Conservation (phyloP, 1,139 yeast species). For the Yamadazyma dendronema region DNA sequence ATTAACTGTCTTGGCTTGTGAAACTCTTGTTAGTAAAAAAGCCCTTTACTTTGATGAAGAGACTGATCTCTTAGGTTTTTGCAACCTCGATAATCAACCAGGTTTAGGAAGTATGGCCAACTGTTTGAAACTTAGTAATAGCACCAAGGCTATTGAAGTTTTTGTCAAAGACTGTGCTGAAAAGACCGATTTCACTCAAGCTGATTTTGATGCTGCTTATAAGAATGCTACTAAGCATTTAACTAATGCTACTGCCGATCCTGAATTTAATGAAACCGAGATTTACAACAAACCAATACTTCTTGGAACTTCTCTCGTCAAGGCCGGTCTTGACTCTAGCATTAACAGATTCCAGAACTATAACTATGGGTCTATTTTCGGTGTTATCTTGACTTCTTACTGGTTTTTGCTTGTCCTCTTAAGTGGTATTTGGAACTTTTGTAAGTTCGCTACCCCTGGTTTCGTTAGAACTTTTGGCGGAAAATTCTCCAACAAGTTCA, state of each 20-base stretch:
- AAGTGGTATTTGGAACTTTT: constrained; percentile 42
- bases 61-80: constrained; percentile 26
- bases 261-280: constrained; percentile 25
- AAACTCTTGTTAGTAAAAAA: constrained; percentile 21
- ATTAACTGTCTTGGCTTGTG: constrained; percentile 28
- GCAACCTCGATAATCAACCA: constrained; percentile 32
- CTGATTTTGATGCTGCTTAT: constrained; percentile 29
- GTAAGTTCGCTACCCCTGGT: constrained; percentile 34
- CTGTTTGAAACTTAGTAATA: constrained; percentile 29
- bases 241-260: constrained; percentile 23
- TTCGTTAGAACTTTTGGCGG: constrained; percentile 32
- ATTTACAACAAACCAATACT: constrained; percentile 31
- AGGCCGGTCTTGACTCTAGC: constrained; percentile 36
- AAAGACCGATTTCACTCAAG: constrained; percentile 22
- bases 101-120: constrained; percentile 41
- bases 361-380: constrained; percentile 47
- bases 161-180: constrained; percentile 21
- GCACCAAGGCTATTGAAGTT: constrained; percentile 22
- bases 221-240: constrained; percentile 36
- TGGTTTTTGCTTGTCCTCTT: constrained; percentile 43
- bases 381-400: constrained; percentile 47
- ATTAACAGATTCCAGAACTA: constrained; percentile 40
- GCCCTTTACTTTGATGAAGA: constrained; percentile 25
- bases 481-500: constrained; percentile 31
- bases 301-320: constrained; percentile 20